Percentiles rank a stretch among this genome's conserved stretches.
phyloP scores from a whole-genome alignment of 257 asterid genomes.

The Parsonsia alboflavescens region DNA sequence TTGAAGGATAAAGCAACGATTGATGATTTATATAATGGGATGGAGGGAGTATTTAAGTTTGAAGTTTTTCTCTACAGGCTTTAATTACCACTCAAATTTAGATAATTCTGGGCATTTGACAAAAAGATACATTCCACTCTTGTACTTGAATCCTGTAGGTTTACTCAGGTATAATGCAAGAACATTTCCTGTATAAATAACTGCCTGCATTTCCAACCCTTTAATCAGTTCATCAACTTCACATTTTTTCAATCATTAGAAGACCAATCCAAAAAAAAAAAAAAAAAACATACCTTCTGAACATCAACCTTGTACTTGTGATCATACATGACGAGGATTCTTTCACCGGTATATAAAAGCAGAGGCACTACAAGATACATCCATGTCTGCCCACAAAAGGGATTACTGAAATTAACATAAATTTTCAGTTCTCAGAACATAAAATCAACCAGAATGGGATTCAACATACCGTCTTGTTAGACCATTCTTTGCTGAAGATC shows the following conservation, averaged over 20 bases:
- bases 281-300: constrained; percentile 42
- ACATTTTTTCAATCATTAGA: neutral
- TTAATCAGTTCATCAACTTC: neutral
- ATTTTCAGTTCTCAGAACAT: too few relatives aligned
- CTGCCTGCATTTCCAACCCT: constrained; percentile 49
- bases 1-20: too few relatives aligned
- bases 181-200: constrained; percentile 79
- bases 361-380: constrained; percentile 71
- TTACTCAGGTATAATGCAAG: constrained; percentile 79
- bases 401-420: too few relatives aligned
- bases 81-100: constrained; percentile 61
- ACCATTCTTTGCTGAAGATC: constrained; percentile 60
- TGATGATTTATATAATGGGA: too few relatives aligned
- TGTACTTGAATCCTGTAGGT: constrained; percentile 78
- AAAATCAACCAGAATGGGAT: neutral
- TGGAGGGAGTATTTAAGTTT: too few relatives aligned
- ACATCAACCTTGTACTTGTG: constrained; percentile 48
- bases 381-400: constrained; percentile 58
- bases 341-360: constrained; percentile 52
- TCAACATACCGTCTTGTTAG: constrained; percentile 54
- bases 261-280: neutral
- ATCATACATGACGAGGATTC: constrained; percentile 58
- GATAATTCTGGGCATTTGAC: constrained; percentile 86
- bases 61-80: too few relatives aligned
- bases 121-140: constrained; percentile 93